A percentile compares a stretch with the other conserved stretches of the same genome.
Evolutionary conservation across 805 yeast species (phyloP).

Genomic region (Kuraishia piskuri): DNA sequence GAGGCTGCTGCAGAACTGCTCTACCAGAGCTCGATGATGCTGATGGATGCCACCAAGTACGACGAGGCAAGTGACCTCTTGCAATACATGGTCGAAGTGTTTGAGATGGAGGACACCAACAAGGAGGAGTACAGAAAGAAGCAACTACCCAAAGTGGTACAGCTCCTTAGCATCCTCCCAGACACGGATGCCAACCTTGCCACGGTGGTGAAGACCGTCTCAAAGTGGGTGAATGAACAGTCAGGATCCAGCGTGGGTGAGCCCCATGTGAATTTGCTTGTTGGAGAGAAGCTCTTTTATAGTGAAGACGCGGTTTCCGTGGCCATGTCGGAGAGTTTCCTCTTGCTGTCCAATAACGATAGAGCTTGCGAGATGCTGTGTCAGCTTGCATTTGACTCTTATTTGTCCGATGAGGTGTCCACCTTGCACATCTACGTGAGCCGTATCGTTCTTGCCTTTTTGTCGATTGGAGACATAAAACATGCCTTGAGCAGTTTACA

Average conservation of each 20-base stretch:
- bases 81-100: conserved; percentile 63
- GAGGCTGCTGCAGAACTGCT: conserved; percentile 67
- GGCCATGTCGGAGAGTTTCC: conserved; percentile 17
- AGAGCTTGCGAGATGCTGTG: conserved; percentile 16
- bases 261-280: conserved; percentile 59
- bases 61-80: conserved; percentile 80
- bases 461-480: conserved; percentile 57
- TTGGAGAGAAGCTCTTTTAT: conserved; percentile 56
- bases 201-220: conserved; percentile 57
- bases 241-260: conserved; percentile 59
- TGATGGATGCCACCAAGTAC: conserved; percentile 61
- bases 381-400: conserved; percentile 26
- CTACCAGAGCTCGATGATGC: conserved; percentile 59
- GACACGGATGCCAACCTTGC: conserved; percentile 52
- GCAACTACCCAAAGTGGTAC: conserved; percentile 28
- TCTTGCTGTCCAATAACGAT: conserved; percentile 14
- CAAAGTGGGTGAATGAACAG: conserved; percentile 54
- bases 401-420: conserved; percentile 25
- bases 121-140: conserved; percentile 12
- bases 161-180: conserved; percentile 32
- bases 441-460: conserved; percentile 70
- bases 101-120: conserved; percentile 32
- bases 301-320: conserved; percentile 18
- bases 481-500: conserved; percentile 31
- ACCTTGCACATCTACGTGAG: conserved; percentile 16